Conservation (phyloP, 306 rosid genomes). For the Medicago ruthenica region DNA sequence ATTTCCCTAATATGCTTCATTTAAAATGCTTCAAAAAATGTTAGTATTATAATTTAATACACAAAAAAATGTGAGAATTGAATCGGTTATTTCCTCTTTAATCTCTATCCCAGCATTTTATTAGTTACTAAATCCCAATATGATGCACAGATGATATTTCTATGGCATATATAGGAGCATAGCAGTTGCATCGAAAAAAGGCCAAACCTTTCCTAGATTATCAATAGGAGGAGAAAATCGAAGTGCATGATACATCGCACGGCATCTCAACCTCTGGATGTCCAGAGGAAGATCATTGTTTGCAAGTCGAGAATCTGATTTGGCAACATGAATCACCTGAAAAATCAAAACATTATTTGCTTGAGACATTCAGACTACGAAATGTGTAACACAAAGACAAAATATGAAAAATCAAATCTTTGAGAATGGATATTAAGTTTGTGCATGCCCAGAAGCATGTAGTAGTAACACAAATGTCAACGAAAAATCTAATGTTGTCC, state of each 20-base stretch:
- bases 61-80: conserved; percentile 5
- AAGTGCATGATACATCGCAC: conserved; percentile 84
- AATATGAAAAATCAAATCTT: conserved; percentile 29
- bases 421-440: conserved; percentile 31
- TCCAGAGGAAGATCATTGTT: conserved; percentile 89
- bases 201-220: conserved; percentile 82
- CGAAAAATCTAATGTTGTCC: not conserved
- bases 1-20: conserved; percentile 16
- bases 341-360: conserved; percentile 44
- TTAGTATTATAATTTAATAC: not conserved
- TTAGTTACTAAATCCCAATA: conserved; percentile 27
- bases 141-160: conserved; percentile 12
- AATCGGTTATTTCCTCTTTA: conserved; percentile 31
- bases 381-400: conserved; percentile 34
- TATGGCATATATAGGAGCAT: conserved; percentile 15
- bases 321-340: conserved; percentile 89
- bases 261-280: conserved; percentile 90
- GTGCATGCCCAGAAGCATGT: not conserved
- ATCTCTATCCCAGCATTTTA: conserved; percentile 22
- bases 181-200: conserved; percentile 10
- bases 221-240: conserved; percentile 86
- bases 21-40: conserved; percentile 17
- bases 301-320: conserved; percentile 94
- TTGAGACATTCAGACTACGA: conserved; percentile 29
- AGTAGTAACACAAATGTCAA: conserved; percentile 1